Evolutionary conservation across 192 early-diverging fungal genomes (phyloP), one percentile per base, ranked within the genome.

Genomic region (Piromyces finnis): DNA sequence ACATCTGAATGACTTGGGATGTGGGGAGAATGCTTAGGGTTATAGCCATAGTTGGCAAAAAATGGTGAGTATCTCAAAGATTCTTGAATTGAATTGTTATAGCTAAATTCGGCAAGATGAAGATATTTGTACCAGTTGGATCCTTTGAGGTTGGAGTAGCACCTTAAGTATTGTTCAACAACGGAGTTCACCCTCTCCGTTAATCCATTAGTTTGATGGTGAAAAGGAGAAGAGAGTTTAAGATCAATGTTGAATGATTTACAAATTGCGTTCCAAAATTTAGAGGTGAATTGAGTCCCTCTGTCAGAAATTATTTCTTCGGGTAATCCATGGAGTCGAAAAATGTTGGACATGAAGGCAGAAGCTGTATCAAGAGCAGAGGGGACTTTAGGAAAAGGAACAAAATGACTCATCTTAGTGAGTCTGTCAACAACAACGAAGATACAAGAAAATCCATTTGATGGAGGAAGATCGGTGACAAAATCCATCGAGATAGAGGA

Each of bases 401-500:
- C 12, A 29, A 79, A 12, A 39, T 79, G 29, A 41, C 3, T 77
- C 79, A 32, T 79, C 12, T 79, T 79, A 77, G 29, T 41, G 0
- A 86, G 78, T 16, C 83, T 41, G n/a, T 88, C 86, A 0, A 88
- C 87, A 32, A 88, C 82, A 0, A 91, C 86, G 3, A 84, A 81
- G 18, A 91, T 86, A 0, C 82, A 79, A 78, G 86, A 81, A 77
- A 77, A 79, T 3, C 79, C 79, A 41, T 78, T n/a, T 79, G 81
- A 80, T 1, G 85, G 59, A n/a, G n/a, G n/a, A n/a, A n/a, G n/a
- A n/a, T n/a, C n/a, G n/a, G n/a, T n/a, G n/a, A n/a, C n/a, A n/a
- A 89, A 89, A 78, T 89, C 88, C 78, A 89, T 85, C 5, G 82
- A 81, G 59, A 89, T 88, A 1, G 87, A 86, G 12, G 26, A 28